Percentiles rank a stretch among this genome's conserved stretches.
Evolutionary conservation across 768 basidiomycete genomes (phyloP).

Genomic region (Kwoniella dendrophila): DNA sequence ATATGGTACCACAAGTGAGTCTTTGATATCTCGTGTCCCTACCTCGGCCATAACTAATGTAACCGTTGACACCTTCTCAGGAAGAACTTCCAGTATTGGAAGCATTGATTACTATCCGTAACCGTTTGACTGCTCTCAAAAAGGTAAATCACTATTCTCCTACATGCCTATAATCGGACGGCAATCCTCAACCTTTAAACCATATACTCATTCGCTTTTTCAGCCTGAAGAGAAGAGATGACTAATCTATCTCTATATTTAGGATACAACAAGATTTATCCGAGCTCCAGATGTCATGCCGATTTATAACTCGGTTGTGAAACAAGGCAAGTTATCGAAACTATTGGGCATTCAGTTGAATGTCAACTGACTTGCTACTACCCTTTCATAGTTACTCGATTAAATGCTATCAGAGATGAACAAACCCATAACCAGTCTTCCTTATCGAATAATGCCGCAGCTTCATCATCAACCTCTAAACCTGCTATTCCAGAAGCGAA

Average conservation of each 20-base stretch:
- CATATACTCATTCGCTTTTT: not conserved
- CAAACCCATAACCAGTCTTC: constrained; percentile 56
- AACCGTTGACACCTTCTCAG: constrained; percentile 17
- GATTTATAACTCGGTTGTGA: constrained; percentile 89
- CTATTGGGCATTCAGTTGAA: not conserved
- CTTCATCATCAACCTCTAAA: constrained; percentile 29
- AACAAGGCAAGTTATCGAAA: constrained; percentile 69
- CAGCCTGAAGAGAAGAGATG: not conserved
- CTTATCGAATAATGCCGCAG: constrained; percentile 41
- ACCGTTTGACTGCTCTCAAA: constrained; percentile 74
- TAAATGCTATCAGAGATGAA: constrained; percentile 82
- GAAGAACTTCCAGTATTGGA: constrained; percentile 91
- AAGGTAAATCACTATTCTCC: too few species aligned
- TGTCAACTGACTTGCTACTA: constrained; percentile 6
- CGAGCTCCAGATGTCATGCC: constrained; percentile 89
- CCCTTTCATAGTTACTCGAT: constrained; percentile 70
- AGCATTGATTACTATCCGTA: constrained; percentile 90
- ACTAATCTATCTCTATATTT: constrained; percentile 52
- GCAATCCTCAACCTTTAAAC: too few species aligned
- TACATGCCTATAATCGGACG: too few species aligned
- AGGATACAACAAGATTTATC: constrained; percentile 88
- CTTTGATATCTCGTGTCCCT: not conserved
- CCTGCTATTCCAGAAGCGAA: constrained; percentile 60
- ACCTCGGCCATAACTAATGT: constrained; percentile 4
- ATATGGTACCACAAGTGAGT: constrained; percentile 50